These are phyloP conservation scores for Murraya koenigii DNA, from an alignment of 345 rosid genomes.

Conservation along the genomic window DNA sequence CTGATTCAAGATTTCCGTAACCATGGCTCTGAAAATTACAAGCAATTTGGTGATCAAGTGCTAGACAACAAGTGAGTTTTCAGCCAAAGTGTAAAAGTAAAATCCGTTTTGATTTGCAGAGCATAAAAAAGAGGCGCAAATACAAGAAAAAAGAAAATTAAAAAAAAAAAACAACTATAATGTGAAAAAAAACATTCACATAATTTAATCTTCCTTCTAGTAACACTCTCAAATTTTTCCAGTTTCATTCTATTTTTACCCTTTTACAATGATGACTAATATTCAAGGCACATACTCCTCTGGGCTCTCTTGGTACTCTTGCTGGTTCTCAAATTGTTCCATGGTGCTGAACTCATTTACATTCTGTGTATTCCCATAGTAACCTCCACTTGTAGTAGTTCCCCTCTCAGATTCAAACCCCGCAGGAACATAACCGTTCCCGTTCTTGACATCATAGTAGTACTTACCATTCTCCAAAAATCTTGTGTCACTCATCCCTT, in stretches of 20 bases:
- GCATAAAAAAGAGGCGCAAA: conserved; percentile 14
- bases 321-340: conserved; percentile 53
- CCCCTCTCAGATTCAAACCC: conserved; percentile 13
- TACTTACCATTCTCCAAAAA: conserved; percentile 49
- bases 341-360: conserved; percentile 49
- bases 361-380: conserved; percentile 21
- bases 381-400: conserved; percentile 8
- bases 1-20: neutral
- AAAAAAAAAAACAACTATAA: neutral
- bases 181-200: neutral
- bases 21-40: neutral
- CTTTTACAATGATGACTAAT: neutral
- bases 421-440: conserved; percentile 12
- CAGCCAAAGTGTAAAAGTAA: neutral
- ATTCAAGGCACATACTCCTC: conserved; percentile 43
- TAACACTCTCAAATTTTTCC: neutral
- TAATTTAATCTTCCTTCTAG: conserved; percentile 9
- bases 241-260: neutral
- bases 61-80: neutral
- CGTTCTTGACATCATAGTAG: conserved; percentile 24
- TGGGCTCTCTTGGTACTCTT: conserved; percentile 24
- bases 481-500: conserved; percentile 70
- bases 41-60: neutral
- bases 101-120: conserved; percentile 8
- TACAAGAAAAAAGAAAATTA: neutral